These are phyloP conservation scores for Neopestalotiopsis sp. DNA, from an alignment of 2,329 filamentous ascomycete genomes.

Conservation along the genomic window DNA sequence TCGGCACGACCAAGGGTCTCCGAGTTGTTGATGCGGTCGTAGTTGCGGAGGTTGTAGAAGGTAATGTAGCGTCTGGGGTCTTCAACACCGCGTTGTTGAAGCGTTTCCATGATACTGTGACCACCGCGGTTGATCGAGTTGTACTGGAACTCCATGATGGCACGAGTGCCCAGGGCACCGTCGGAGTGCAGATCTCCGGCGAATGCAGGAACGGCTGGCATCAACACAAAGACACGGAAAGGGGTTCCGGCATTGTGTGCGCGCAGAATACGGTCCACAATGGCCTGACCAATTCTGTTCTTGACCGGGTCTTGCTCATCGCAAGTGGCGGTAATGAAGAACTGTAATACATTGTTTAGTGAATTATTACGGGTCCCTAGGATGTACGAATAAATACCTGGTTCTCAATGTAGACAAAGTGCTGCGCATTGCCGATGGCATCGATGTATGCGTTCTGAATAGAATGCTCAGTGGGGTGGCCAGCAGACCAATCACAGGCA, in stretches of 20 bases:
- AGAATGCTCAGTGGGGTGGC: constrained; percentile 69
- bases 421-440: constrained; percentile 69
- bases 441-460: constrained; percentile 86
- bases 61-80: constrained; percentile 76
- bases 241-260: constrained; percentile 69
- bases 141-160: constrained; percentile 88
- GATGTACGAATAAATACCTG: constrained; percentile 46
- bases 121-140: constrained; percentile 79
- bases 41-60: constrained; percentile 86
- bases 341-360: constrained; percentile 49
- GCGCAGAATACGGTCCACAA: constrained; percentile 77
- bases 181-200: constrained; percentile 79
- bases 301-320: constrained; percentile 73
- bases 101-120: constrained; percentile 76
- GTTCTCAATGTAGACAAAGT: constrained; percentile 84
- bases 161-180: constrained; percentile 75
- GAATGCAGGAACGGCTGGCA: constrained; percentile 82
- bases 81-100: constrained; percentile 67
- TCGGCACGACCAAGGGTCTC: constrained; percentile 66
- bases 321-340: constrained; percentile 84
- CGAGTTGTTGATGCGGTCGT: constrained; percentile 80
- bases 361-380: too few species aligned
- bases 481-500: constrained; percentile 57
- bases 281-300: constrained; percentile 80
- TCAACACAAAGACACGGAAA: constrained; percentile 79